Conservation (phyloP, 805 yeast species). For the Wickerhamiella nectarea region DNA sequence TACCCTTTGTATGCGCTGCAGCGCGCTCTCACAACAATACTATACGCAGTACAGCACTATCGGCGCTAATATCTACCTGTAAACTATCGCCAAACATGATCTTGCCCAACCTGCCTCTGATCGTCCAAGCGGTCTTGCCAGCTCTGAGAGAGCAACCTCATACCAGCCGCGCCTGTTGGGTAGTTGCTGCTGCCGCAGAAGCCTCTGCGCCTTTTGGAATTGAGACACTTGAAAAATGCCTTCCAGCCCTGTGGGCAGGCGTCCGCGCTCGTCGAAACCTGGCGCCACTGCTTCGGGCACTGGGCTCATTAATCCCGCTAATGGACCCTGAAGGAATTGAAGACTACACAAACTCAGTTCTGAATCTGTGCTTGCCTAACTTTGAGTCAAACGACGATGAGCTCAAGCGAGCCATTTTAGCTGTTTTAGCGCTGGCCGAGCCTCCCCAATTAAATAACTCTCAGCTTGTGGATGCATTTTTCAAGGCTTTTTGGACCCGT, state of each 20-base stretch:
- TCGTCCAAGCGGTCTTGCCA: constrained; percentile 47
- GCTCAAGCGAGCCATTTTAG: constrained; percentile 60
- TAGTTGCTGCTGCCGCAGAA: constrained; percentile 65
- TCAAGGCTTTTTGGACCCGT: constrained; percentile 68
- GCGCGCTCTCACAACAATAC: constrained; percentile 65
- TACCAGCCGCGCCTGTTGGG: constrained; percentile 54
- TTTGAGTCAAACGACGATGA: constrained; percentile 77
- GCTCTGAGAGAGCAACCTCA: constrained; percentile 58
- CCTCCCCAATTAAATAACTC: constrained; percentile 38
- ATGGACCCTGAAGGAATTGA: constrained; percentile 76
- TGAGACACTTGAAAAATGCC: constrained; percentile 61
- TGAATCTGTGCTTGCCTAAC: constrained; percentile 54
- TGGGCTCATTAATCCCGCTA: constrained; percentile 69
- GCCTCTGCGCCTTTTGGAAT: constrained; percentile 79
- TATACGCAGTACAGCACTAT: constrained; percentile 72
- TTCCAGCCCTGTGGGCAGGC: constrained; percentile 75
- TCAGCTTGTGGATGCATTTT: constrained; percentile 46
- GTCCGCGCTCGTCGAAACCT: constrained; percentile 53
- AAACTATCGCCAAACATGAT: constrained; percentile 54
- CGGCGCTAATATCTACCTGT: constrained; percentile 64
- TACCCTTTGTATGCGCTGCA: constrained; percentile 76
- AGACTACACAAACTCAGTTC: constrained; percentile 62
- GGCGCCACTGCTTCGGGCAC: constrained; percentile 61
- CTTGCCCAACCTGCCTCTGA: constrained; percentile 53
- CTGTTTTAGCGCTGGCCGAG: constrained; percentile 48